phyloP scores from a whole-genome alignment of 148 eudicot species.

The Vaccinium myrtillus region DNA sequence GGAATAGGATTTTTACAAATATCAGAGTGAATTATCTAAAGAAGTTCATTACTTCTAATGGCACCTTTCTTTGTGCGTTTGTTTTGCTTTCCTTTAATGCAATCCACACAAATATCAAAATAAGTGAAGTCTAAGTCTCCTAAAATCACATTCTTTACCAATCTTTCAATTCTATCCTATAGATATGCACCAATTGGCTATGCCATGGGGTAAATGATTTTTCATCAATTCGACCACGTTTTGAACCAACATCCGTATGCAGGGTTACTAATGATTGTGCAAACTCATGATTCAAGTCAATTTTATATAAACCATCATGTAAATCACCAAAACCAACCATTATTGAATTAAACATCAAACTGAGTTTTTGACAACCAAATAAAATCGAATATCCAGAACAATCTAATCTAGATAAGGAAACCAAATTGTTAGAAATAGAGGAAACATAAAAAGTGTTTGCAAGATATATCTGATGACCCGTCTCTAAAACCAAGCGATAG shows the following conservation, averaged over 20 bases:
- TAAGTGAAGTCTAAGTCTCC: not conserved
- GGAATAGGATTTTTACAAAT: not conserved
- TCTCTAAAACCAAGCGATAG: too few species aligned
- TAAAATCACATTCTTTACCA: not conserved
- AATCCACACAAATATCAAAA: not conserved
- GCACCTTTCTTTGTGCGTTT: not conserved
- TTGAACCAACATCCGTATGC: not conserved
- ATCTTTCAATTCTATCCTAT: not conserved
- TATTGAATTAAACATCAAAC: too few species aligned
- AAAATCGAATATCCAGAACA: too few species aligned
- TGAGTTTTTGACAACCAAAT: too few species aligned
- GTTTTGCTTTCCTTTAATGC: not conserved
- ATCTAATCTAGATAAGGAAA: too few species aligned
- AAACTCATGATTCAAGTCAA: not conserved
- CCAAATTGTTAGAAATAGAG: too few species aligned
- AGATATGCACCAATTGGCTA: not conserved
- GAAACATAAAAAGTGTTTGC: too few species aligned
- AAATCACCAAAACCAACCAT: too few species aligned
- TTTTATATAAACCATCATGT: too few species aligned
- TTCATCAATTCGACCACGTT: too few species aligned
- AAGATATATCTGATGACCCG: too few species aligned
- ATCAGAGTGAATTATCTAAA: not conserved
- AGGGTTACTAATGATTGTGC: not conserved
- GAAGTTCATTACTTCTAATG: not conserved
- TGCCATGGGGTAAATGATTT: too few species aligned